phyloP scores from a whole-genome alignment of 306 rosid genomes.

The Vachellia pachyceras region DNA sequence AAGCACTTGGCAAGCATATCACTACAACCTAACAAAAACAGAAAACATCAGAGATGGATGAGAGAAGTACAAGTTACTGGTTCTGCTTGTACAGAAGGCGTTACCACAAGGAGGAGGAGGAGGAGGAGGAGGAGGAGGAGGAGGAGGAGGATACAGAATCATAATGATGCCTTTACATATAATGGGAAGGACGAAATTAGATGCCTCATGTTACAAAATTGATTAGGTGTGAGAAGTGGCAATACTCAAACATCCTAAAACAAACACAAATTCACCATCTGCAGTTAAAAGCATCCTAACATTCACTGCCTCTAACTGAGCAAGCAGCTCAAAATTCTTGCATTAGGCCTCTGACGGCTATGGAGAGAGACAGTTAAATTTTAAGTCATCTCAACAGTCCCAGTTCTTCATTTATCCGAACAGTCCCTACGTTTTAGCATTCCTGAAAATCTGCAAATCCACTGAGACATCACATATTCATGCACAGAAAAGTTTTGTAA shows the following conservation, averaged over 20 bases:
- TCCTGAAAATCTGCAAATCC: conserved; percentile 75
- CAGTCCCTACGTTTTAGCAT: conserved; percentile 47
- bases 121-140: too few species aligned
- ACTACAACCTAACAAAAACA: background rate
- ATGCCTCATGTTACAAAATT: conserved; percentile 76
- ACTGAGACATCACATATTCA: conserved; percentile 22
- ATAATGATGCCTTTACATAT: conserved; percentile 49
- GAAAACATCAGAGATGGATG: background rate
- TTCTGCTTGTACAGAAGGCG: conserved; percentile 48
- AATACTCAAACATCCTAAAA: conserved; percentile 49
- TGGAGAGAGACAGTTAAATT: conserved; percentile 19
- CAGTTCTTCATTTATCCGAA: conserved; percentile 37
- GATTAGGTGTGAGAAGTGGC: conserved; percentile 55
- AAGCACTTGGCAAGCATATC: background rate
- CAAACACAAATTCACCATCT: conserved; percentile 48
- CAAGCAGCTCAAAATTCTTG: conserved; percentile 49
- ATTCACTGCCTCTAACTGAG: conserved; percentile 38
- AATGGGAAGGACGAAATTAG: conserved; percentile 46
- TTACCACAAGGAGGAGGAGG: conserved; percentile 43
- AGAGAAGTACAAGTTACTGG: conserved; percentile 13
- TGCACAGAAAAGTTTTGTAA: background rate
- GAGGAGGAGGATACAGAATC: conserved; percentile 17
- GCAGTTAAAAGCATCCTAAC: conserved; percentile 52
- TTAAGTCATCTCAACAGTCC: conserved; percentile 34
- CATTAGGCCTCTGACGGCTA: conserved; percentile 42